Base-by-base conservation (phyloP, 768 basidiomycete genomes). In the Trametes cinnabarina region DNA sequence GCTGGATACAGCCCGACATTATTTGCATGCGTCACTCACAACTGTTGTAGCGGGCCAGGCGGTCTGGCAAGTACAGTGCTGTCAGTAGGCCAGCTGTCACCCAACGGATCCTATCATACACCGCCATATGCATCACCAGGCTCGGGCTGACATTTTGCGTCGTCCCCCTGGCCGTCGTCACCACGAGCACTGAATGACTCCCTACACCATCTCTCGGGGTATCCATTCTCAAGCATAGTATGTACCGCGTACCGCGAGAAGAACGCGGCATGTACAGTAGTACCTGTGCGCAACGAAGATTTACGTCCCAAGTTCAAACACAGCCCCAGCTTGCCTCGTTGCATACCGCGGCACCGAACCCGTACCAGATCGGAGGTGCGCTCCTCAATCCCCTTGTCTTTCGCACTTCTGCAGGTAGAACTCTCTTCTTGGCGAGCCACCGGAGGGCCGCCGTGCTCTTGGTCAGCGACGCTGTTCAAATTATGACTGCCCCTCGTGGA, bases 331-430 rank as follows among this genome's bases (percentile, higher is more conserved):
- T 20, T 4, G 44, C 19, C 44, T 26, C 53, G 41, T 44, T 23
- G 42, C 17, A 11, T 55, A 25, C 20, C 44, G 20, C 53, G 53
- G 43, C 34, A 20, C 46, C 46, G 37, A 47, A 23, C 46, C 53
- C 53, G 53, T 40, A 14, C 44, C 25, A 19, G 44, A 47, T 55
- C 53, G 53, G 53, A 55, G 46, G 32, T 32, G 12, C 7, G 30
- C 30, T 32, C 30, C 30, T 32, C 30, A 32, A 32, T 32, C 30
- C 12, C 30, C 12, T 32, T 12, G 12, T 32, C 30, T 32, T 32
- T 32, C 30, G 30, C 30, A 7, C 7, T 32, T 32, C 12, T 32
- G 7, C 12, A 32, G 30, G 30, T 32, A 32, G 7, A 32, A 6
- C 12, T 6, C 30, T 32, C 7, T 12, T 6, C 30, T 6, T 32